Evolutionary conservation across 768 basidiomycete species (phyloP), one percentile per base, ranked within the genome.

Genomic region (Neoboletus magnificus): DNA sequence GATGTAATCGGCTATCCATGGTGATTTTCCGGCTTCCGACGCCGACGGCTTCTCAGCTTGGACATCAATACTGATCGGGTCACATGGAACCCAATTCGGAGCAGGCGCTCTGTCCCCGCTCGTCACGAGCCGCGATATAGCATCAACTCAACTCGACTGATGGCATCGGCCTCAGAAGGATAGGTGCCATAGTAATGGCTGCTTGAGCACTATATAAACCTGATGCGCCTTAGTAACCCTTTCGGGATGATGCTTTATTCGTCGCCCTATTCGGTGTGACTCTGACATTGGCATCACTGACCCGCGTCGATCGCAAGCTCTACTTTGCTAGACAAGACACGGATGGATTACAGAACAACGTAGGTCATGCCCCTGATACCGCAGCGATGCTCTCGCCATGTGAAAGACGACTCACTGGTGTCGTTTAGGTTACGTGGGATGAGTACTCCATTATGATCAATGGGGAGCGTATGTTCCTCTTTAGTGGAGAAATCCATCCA

Each of bases 401-500:
- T 8, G 40, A 52, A 29, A 29, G 39, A n/a, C 33, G 37, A 6
- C 36, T 63, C 30, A 32, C 36, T 49, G 23, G 18, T 5, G 22
- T 55, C 10, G 12, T 39, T 23, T 50, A 68, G 67, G 81, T 84
- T 18, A 78, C 79, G 3, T 86, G 84, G 84, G 85, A 86, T 63
- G 66, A 78, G 44, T 77, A 82, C 54, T 84, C 83, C 1, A 71
- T 86, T 8, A 83, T 74, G 63, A 79, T 86, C 44, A 72, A 78
- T 1, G 82, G 81, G 7, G 81, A 84, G 58, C 75, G 83, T 8
- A 60, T 79, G 23, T 84, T 84, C 68, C 75, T 85, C 42, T 77
- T 82, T 37, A 81, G 80, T 11, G 85, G 84, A 27, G 85, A 87
- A 65, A 72, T 84, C 51, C 84, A 86, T 62, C 79, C 85, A 16